Percentiles rank a stretch among this genome's conserved stretches.
Conservation (phyloP, 177 flowering plant species). For the Vitis hybrid region DNA sequence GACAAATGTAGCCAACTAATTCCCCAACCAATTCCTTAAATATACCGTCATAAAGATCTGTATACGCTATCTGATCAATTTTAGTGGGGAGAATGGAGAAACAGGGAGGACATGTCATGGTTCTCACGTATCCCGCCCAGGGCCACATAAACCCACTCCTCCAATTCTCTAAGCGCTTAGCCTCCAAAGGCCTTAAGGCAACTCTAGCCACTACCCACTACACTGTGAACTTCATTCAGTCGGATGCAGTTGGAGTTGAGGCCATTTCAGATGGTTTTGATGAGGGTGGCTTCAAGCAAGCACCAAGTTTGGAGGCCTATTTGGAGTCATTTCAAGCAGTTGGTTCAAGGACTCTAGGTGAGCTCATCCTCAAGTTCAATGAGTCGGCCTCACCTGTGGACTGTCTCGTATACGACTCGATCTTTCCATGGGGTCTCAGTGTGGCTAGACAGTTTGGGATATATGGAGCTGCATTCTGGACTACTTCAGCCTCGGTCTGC, state of each 20-base stretch:
- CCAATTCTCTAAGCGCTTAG: constrained; percentile 31
- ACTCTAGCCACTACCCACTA: constrained; percentile 33
- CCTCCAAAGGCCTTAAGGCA: constrained; percentile 28
- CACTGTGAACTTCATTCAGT: constrained; percentile 16
- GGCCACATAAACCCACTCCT: constrained; percentile 41
- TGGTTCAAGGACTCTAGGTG: constrained; percentile 28
- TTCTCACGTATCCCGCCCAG: constrained; percentile 28
- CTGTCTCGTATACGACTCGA: constrained; percentile 26
- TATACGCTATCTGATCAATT: not conserved
- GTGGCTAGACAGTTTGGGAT: constrained; percentile 27
- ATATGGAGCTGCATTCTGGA: constrained; percentile 21
- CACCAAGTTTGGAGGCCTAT: constrained; percentile 19
- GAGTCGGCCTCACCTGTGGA: constrained; percentile 12
- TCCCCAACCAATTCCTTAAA: no score
- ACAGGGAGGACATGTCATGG: constrained; percentile 18
- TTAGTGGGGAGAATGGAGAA: constrained; percentile 6
- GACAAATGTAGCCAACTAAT: no score
- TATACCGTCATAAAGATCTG: no score
- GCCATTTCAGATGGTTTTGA: constrained; percentile 42
- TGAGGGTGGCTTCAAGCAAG: constrained; percentile 22
- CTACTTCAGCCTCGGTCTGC: constrained; percentile 20
- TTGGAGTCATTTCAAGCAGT: constrained; percentile 13
- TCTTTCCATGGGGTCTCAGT: constrained; percentile 34
- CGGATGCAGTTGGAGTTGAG: constrained; percentile 7
- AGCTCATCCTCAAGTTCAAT: constrained; percentile 18